Percentiles rank a stretch among this genome's conserved stretches.
Evolutionary conservation across 1,139 yeast species (phyloP).

Genomic region (Schizosaccharomyces versatilis): DNA sequence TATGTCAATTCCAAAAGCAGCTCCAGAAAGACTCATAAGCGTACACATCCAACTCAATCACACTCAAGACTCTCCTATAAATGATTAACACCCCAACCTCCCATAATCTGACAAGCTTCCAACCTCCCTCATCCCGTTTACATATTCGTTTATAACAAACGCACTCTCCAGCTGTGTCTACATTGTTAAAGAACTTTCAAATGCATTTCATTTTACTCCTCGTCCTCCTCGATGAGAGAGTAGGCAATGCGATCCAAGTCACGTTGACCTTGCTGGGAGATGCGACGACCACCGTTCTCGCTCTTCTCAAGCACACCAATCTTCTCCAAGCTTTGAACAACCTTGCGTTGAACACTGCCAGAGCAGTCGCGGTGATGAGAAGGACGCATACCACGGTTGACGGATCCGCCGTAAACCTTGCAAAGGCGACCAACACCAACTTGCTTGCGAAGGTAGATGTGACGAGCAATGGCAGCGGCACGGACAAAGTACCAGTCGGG

Average conservation of each 20-base stretch:
- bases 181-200: no score
- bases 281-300: slow-evolving; percentile 98
- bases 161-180: no score
- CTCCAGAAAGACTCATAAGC: no score
- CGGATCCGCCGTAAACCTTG: slow-evolving; percentile 98
- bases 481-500: slow-evolving; percentile 46
- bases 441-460: slow-evolving; percentile 97
- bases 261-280: slow-evolving; percentile 99
- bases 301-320: slow-evolving; percentile 91
- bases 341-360: slow-evolving; percentile 97
- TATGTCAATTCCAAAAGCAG: no score
- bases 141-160: no score
- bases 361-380: slow-evolving; percentile 98
- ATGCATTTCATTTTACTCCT: slow-evolving; percentile 15
- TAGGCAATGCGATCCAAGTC: slow-evolving; percentile 99
- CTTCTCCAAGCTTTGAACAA: slow-evolving; percentile 93
- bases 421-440: slow-evolving; percentile 98
- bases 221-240: slow-evolving; percentile 62
- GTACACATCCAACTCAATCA: no score
- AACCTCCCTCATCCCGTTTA: no score
- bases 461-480: slow-evolving; percentile 99
- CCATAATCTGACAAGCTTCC: no score
- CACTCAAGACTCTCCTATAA: no score
- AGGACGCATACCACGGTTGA: slow-evolving; percentile 98
- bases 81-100: no score